Evolutionary conservation across 2,329 filamentous ascomycete genomes (phyloP).

Genomic region (Fusarium sp.): DNA sequence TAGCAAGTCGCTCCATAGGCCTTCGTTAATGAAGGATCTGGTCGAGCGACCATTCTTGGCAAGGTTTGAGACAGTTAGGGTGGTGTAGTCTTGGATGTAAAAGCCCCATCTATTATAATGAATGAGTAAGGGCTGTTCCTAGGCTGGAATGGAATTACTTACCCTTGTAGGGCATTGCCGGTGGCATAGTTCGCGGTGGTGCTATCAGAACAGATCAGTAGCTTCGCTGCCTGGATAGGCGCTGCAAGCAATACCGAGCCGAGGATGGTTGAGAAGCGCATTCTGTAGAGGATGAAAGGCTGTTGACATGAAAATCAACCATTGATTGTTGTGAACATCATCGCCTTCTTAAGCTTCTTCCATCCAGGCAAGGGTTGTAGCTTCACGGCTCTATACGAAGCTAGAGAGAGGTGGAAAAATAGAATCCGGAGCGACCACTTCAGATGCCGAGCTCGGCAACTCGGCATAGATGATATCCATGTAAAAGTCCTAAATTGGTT

Average conservation of each 20-base stretch:
- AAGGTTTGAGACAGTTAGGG: background rate
- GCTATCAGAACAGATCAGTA: background rate
- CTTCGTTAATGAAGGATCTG: background rate
- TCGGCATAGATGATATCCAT: background rate
- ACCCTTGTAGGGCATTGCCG: background rate
- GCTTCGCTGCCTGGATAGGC: background rate
- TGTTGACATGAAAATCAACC: too few relatives aligned
- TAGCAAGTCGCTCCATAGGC: background rate
- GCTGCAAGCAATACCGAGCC: background rate
- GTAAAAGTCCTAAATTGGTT: background rate
- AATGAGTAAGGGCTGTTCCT: fast-evolving
- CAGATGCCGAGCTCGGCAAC: background rate
- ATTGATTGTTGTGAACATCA: too few relatives aligned
- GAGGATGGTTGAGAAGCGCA: background rate
- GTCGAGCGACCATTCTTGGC: background rate
- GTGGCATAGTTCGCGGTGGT: background rate
- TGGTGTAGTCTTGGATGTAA: background rate
- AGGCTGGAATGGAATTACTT: fast-evolving
- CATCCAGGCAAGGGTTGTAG: fast-evolving
- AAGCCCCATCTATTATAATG: background rate
- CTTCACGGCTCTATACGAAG: fast-evolving
- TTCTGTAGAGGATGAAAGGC: too few relatives aligned
- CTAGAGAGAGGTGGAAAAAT: background rate
- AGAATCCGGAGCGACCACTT: background rate
- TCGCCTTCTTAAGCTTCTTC: fast-evolving